These are phyloP conservation scores for Fusarium clavum DNA, from an alignment of 2,329 filamentous ascomycete genomes.

Conservation along the genomic window DNA sequence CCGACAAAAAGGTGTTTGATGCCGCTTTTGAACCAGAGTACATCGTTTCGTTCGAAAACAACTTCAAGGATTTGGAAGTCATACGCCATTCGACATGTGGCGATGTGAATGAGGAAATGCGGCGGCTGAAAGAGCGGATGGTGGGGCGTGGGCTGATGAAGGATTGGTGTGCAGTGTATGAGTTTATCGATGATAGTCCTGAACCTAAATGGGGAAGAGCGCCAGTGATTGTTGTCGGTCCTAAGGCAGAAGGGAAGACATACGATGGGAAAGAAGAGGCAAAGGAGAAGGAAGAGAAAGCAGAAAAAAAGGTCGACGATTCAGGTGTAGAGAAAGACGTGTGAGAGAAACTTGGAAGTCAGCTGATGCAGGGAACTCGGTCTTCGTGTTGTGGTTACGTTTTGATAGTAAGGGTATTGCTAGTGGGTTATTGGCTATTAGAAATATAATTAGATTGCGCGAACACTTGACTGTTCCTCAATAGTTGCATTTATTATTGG, in stretches of 20 bases:
- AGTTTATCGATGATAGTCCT: background rate
- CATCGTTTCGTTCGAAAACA: background rate
- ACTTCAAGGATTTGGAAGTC: background rate
- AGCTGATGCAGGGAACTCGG: background rate
- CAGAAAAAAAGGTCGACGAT: too few species aligned
- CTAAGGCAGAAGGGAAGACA: background rate
- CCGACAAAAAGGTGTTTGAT: background rate
- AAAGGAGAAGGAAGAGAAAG: too few species aligned
- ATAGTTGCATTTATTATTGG: background rate
- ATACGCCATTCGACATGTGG: background rate
- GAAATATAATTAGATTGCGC: background rate
- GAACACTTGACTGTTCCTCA: background rate
- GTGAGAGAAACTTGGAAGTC: background rate
- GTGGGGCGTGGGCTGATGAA: fast-evolving
- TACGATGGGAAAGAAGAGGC: background rate
- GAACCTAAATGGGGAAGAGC: background rate
- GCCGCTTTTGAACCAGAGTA: background rate
- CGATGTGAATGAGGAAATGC: background rate
- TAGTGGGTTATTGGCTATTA: background rate
- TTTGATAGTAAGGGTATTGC: background rate
- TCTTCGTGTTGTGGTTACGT: background rate
- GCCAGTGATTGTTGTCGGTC: background rate
- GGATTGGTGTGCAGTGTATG: background rate
- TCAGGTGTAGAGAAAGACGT: background rate
- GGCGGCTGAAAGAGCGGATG: background rate